Percentiles rank a stretch among this genome's conserved stretches.
phyloP scores from a whole-genome alignment of 805 yeast species.

The Metschnikowia lachancei region DNA sequence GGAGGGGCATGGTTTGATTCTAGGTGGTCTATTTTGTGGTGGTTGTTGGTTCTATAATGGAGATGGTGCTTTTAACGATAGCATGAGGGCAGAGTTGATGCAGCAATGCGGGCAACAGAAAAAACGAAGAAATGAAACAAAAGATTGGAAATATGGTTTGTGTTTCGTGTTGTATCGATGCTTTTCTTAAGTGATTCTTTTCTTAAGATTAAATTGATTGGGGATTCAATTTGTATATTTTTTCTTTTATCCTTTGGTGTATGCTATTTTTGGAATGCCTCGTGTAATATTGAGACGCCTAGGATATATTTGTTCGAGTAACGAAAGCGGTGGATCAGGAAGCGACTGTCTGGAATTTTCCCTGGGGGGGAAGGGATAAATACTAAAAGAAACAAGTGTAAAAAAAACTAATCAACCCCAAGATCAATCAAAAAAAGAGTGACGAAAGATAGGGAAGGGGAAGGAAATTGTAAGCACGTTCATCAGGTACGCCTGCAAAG shows the following conservation, averaged over 20 bases:
- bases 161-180: background rate
- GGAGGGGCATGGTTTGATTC: constrained; percentile 3
- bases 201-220: no score
- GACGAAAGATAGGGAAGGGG: background rate
- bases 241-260: background rate
- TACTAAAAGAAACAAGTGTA: no score
- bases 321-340: background rate
- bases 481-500: constrained; percentile 2
- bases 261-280: constrained; percentile 5
- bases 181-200: background rate
- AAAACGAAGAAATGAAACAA: background rate
- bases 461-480: constrained; percentile 6
- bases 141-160: background rate
- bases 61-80: background rate
- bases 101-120: background rate
- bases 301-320: background rate
- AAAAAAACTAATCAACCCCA: background rate
- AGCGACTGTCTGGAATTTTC: background rate
- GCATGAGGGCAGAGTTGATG: constrained; percentile 3
- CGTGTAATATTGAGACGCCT: background rate
- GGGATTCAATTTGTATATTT: background rate
- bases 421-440: background rate
- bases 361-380: background rate
- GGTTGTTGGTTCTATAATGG: background rate
- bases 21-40: background rate